These are phyloP conservation scores for Garcia nutans DNA, from an alignment of 345 rosid species.

Conservation along the genomic window DNA sequence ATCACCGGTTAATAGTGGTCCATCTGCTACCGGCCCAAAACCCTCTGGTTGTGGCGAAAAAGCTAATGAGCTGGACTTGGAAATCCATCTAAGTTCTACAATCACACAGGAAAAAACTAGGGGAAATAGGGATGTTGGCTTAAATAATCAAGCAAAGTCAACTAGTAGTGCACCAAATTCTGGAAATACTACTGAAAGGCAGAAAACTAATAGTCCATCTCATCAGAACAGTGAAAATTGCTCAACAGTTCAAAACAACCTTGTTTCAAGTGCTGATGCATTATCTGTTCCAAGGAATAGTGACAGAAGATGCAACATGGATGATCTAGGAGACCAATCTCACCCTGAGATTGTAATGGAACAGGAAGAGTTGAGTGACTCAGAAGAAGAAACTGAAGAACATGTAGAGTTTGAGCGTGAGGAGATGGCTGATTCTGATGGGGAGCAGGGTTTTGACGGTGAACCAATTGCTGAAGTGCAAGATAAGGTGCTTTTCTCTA, in stretches of 20 bases:
- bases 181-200: slow-evolving; percentile 26
- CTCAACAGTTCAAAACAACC: slow-evolving; percentile 14
- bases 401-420: slow-evolving; percentile 96
- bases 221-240: slow-evolving; percentile 23
- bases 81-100: slow-evolving; percentile 67
- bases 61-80: slow-evolving; percentile 58
- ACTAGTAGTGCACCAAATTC: slow-evolving; percentile 15
- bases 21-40: slow-evolving; percentile 27
- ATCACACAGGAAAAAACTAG: slow-evolving; percentile 39
- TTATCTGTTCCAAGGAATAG: slow-evolving; percentile 31
- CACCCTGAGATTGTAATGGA: slow-evolving; percentile 91
- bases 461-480: slow-evolving; percentile 39
- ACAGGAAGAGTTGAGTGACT: slow-evolving; percentile 96
- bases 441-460: slow-evolving; percentile 39
- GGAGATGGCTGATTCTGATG: slow-evolving; percentile 99
- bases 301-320: slow-evolving; percentile 33
- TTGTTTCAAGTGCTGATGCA: slow-evolving; percentile 31
- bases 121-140: slow-evolving; percentile 33
- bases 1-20: slow-evolving; percentile 27
- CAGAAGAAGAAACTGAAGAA: slow-evolving; percentile 88
- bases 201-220: slow-evolving; percentile 23
- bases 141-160: slow-evolving; percentile 23
- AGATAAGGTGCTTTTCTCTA: slow-evolving; percentile 44
- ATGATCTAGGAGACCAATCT: slow-evolving; percentile 52
- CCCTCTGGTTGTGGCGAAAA: slow-evolving; percentile 38